Evolutionary conservation across 2,329 filamentous ascomycete species (phyloP), one percentile per base, ranked within the genome.

Genomic region (Neonectria punicea): DNA sequence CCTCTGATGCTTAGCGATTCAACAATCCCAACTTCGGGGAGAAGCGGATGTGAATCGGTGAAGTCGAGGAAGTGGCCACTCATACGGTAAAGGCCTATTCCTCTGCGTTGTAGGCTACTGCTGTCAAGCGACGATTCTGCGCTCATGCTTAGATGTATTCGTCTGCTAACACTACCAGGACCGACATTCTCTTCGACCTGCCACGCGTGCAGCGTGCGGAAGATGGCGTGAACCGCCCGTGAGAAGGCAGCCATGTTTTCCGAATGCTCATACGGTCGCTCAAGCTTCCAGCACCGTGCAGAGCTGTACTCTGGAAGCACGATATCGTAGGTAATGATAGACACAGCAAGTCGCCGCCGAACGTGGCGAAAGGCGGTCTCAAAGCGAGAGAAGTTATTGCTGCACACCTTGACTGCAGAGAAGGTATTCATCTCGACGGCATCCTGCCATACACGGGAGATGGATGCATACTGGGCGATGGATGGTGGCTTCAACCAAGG

Each of bases 201-300:
- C 43, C 43, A 46, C n/a, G 18, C 43, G 18, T 46, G 18, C 5
- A 46, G 43, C 2, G 8, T 46, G 43, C 44, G 18, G 32, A 58
- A 39, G 34, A 58, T 51, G 32, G 56, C 44, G 34, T 58, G 46
- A 20, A 51, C 56, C 14, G 56, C 56, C 22, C 14, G 46, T 11
- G 56, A 58, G 43, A 58, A 58, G 8, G 41, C 44, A 4, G 5
- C 32, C 22, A 41, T 51, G 20, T 58, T 58, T 58, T 58, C 44
- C 20, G 18, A 20, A 51, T 58, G 56, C 56, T 58, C 56, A 18
- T n/a, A 32, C 47, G 56, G 56, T 18, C 46, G 44, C 56, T 58
- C 56, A 58, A 58, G 49, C 56, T 58, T 58, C 56, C 56, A 58
- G 56, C 44, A 58, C 32, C 56, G 46, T 9, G 44, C 44, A 7